Evolutionary conservation across 139 green algal species (phyloP), one percentile per base, ranked within the genome.

Genomic region (Deuterostichococcus epilithicus): DNA sequence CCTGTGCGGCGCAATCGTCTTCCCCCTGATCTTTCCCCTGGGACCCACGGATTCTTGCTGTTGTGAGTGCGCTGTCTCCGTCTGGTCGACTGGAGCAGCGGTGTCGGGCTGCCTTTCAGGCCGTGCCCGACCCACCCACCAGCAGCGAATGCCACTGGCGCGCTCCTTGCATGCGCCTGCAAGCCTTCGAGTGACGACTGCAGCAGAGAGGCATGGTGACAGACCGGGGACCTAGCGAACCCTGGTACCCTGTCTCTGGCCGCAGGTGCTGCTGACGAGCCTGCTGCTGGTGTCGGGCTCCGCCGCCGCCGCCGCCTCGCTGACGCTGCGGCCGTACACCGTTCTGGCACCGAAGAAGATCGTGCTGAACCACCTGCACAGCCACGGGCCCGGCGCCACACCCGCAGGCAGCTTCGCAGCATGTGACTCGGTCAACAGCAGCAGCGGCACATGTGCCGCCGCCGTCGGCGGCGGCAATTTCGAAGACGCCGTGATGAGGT

Each of bases 301-400:
- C 1, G n/a, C 68, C n/a, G 71, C 47, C 28, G 65, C 65, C 25
- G 25, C 32, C 4, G 42, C 63, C 32, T 73, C 68, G 8, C 38
- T 59, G 0, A 69, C 38, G 18, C 58, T 74, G 23, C 30, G 35
- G n/a, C 73, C 71, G n/a, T 81, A 78, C 77, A 75, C 70, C n/a
- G 6, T 25, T 2, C 6, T 70, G 13, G 37, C 42, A 5, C 70
- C 70, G 39, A 76, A 81, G 77, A 59, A 75, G 30, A 5, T 81
- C 0, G 73, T 77, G 37, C 26, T 81, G 42, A 42, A 77, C 58
- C 77, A 81, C 28, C 39, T 85, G 25, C 81, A 86, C 52, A 63
- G 52, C 73, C 81, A 86, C 52, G 52, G 82, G 25, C 79, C 82
- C 35, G 63, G 69, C 59, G 33, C 34, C 37, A 77, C 63, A 13